phyloP scores from a whole-genome alignment of 306 rosid species.

The Cajanus cajan region DNA sequence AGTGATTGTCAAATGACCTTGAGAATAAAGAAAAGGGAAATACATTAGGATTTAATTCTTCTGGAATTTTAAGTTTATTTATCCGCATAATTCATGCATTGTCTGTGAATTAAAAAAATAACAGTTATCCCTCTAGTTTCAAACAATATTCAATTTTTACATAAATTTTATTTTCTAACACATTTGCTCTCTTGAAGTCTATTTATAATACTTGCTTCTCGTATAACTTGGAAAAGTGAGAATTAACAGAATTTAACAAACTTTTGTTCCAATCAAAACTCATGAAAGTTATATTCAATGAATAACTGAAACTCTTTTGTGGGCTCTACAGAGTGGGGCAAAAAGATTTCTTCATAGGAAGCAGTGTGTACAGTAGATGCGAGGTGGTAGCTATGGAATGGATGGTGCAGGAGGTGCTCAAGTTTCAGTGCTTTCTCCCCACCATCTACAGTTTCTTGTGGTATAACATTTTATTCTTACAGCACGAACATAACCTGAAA shows the following conservation, averaged over 20 bases:
- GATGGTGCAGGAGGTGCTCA: conserved; percentile 86
- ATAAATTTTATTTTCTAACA: background rate
- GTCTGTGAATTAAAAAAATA: background rate
- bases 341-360: conserved; percentile 48
- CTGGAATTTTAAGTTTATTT: background rate
- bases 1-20: background rate
- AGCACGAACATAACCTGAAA: conserved; percentile 1
- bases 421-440: conserved; percentile 77
- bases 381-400: conserved; percentile 99
- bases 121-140: background rate
- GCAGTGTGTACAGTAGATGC: conserved; percentile 58
- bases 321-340: conserved; percentile 57
- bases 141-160: background rate
- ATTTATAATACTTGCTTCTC: background rate
- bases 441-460: conserved; percentile 83
- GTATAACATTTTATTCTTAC: conserved; percentile 46
- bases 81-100: background rate
- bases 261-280: background rate
- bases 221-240: background rate
- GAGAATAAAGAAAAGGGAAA: background rate
- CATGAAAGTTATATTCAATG: background rate
- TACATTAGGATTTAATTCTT: background rate
- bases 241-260: background rate
- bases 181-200: background rate
- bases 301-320: conserved; percentile 28